Evolutionary conservation across 768 basidiomycete species (phyloP), one percentile per base, ranked within the genome.

Genomic region (Podaxis pistillaris): DNA sequence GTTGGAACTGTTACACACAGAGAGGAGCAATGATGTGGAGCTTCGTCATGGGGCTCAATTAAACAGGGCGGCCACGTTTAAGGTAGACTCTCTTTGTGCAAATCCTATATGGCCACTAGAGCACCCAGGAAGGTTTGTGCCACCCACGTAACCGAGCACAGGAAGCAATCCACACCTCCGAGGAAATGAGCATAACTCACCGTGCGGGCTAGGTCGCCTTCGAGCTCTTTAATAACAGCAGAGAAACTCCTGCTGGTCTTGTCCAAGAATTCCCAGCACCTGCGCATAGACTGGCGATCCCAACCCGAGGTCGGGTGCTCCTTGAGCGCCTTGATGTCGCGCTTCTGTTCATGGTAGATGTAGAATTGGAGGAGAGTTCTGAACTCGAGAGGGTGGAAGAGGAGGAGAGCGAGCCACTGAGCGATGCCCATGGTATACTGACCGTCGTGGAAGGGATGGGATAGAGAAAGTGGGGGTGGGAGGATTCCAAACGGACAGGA

Each of bases 221-320:
- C 95, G 3, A 98, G 79, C 75, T 97, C 93, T 75, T 96, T 98
- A 70, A 98, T 94, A 65, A 99, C 96, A 0, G 90, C 87, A 0
- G 94, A 82, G 68, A 97, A 99, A 76, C 89, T 93, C 67, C 96
- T 77, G 67, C 93, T 94, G 3, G 95, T 96, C 75, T 80, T 60
- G 80, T 98, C 96, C 58, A 98, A 79, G 68, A 94, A 89, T 6
- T 84, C 79, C 96, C 95, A 98, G 71, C 95, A 98, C 47, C 86
- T 81, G 60, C 87, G 84, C 96, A 99, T 99, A 8, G 86, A 79
- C 41, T 83, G 71, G 60, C 96, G 81, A 76, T 97, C 88, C 88
- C 91, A 98, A 47, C 93, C 93, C 1, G 94, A 91, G 19, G 89
- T 87, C 0, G 82, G 78, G 67, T 91, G 85, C 68, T 98, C 92